Evolutionary conservation across 805 yeast genomes (phyloP).

Genomic region (Zygosaccharomyces siamensis): DNA sequence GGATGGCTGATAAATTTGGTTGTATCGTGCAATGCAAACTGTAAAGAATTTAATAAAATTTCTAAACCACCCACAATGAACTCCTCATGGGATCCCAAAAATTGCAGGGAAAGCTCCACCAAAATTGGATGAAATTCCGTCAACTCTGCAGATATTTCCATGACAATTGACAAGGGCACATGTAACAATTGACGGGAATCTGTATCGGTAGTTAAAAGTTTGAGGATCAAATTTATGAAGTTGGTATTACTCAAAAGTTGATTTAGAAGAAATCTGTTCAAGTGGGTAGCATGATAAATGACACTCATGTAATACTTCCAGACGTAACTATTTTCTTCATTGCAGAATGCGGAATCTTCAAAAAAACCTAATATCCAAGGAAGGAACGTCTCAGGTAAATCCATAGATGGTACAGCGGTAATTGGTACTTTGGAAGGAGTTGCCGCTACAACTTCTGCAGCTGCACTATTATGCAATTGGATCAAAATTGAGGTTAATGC

Average conservation of each 20-base stretch:
- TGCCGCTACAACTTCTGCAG: slow-evolving; percentile 8
- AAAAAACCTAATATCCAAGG: slow-evolving; percentile 23
- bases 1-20: slow-evolving; percentile 10
- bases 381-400: slow-evolving; percentile 13
- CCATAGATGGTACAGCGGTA: slow-evolving; percentile 1
- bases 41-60: slow-evolving; percentile 23
- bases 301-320: slow-evolving; percentile 32
- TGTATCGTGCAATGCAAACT: slow-evolving; percentile 19
- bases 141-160: slow-evolving; percentile 12
- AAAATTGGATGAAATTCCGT: slow-evolving; percentile 7
- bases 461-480: slow-evolving; percentile 9
- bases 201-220: slow-evolving; percentile 6
- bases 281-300: slow-evolving; percentile 23
- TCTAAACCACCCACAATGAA: slow-evolving; percentile 21
- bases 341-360: slow-evolving; percentile 10
- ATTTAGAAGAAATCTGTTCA: slow-evolving; percentile 16
- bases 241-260: slow-evolving; percentile 13
- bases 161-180: slow-evolving; percentile 12
- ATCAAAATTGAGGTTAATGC: slow-evolving; percentile 21
- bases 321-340: slow-evolving; percentile 18
- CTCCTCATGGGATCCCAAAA: slow-evolving; percentile 13
- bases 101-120: slow-evolving; percentile 7
- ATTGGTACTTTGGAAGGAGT: slow-evolving; percentile 11
- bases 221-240: slow-evolving; percentile 13
- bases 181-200: slow-evolving; percentile 5